Conservation (phyloP, 495 filamentous ascomycete species). For the Tuber aestivum region DNA sequence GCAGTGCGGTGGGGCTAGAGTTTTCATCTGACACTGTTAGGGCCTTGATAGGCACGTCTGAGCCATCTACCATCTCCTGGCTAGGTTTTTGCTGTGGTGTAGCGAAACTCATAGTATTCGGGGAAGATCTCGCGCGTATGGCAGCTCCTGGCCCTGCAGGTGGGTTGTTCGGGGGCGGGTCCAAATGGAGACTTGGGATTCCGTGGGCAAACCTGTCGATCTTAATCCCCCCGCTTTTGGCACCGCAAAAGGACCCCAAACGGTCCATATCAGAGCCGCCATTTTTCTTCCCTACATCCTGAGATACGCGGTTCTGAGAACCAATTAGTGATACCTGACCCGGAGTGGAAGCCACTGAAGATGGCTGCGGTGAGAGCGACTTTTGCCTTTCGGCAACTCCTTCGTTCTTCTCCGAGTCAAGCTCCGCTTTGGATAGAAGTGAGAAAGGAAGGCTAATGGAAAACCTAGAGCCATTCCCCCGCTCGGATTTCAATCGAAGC, state of each 20-base stretch:
- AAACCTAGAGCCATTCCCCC: constrained; percentile 79
- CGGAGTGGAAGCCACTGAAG: constrained; percentile 4
- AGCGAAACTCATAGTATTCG: not conserved
- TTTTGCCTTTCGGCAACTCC: not conserved
- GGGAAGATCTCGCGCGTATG: constrained; percentile 22
- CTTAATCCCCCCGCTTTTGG: constrained; percentile 14
- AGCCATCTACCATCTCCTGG: constrained; percentile 45
- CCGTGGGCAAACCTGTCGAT: constrained; percentile 21
- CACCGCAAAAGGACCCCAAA: constrained; percentile 7
- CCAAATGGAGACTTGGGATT: constrained; percentile 38
- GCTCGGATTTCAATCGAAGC: constrained; percentile 76
- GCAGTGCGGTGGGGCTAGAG: not conserved
- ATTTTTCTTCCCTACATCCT: constrained; percentile 5
- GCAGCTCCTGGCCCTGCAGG: not conserved
- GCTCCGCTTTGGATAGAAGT: constrained; percentile 50
- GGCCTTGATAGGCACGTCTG: constrained; percentile 46
- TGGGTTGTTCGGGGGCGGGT: constrained; percentile 21
- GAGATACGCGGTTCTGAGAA: constrained; percentile 5
- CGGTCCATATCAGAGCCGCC: constrained; percentile 17
- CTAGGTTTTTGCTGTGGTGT: constrained; percentile 37
- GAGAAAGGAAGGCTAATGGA: constrained; percentile 65
- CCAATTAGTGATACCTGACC: constrained; percentile 12
- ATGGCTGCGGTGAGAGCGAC: constrained; percentile 4
- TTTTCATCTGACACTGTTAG: constrained; percentile 46
- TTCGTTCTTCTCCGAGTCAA: constrained; percentile 14